Percentiles rank a stretch among this genome's conserved stretches.
Evolutionary conservation across 2,329 filamentous ascomycete species (phyloP).

Genomic region (Whalleya microplaca): DNA sequence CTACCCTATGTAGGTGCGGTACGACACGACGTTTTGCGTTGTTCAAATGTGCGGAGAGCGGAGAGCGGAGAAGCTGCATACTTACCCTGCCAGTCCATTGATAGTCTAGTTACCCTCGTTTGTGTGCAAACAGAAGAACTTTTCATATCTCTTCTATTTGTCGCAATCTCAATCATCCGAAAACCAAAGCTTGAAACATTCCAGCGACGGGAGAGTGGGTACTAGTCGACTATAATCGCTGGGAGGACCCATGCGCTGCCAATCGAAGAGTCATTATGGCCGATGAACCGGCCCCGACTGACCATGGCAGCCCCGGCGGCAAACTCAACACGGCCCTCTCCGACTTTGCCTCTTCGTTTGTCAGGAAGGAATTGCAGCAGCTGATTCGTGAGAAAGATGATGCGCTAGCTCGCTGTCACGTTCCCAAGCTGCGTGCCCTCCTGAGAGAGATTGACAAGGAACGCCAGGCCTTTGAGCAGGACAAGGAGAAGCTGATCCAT

Average conservation of each 20-base stretch:
- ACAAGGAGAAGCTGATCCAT: constrained; percentile 28
- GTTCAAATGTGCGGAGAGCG: not conserved
- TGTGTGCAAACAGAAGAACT: not conserved
- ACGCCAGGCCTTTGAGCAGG: constrained; percentile 30
- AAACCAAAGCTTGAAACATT: not conserved
- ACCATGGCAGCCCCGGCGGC: constrained; percentile 16
- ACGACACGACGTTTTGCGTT: too few species aligned
- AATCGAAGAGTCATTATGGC: constrained; percentile 22
- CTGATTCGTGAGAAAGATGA: constrained; percentile 31
- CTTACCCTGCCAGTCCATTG: not conserved
- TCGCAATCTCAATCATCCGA: not conserved
- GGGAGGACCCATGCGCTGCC: constrained; percentile 7
- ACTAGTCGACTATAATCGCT: not conserved
- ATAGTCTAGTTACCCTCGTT: not conserved
- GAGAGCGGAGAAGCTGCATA: not conserved
- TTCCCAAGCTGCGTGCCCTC: constrained; percentile 31
- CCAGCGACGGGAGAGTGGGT: not conserved
- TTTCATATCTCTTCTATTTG: not conserved
- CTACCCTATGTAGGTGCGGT: too few species aligned
- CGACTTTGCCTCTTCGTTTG: constrained; percentile 31
- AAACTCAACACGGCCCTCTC: constrained; percentile 31
- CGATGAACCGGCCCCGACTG: constrained; percentile 12
- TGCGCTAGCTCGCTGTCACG: constrained; percentile 29
- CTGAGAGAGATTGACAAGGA: constrained; percentile 32
- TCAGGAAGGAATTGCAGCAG: constrained; percentile 32